Percentiles rank a stretch among this genome's conserved stretches.
phyloP scores from a whole-genome alignment of 2,329 filamentous ascomycete species.

The Sphaerostilbella broomeana region DNA sequence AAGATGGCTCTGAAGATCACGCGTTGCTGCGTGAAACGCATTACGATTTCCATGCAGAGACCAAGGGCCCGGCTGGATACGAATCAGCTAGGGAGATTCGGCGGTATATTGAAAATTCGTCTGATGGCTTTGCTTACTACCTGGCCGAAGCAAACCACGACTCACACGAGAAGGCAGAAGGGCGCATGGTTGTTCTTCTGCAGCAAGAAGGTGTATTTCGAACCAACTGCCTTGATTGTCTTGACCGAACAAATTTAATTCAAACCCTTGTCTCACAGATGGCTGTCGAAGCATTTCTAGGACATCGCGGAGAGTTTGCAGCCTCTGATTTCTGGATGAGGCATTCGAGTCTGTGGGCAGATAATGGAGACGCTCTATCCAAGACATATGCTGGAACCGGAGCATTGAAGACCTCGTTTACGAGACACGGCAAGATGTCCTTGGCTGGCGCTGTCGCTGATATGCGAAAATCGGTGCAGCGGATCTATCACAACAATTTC shows the following conservation, averaged over 20 bases:
- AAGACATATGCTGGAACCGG: slow-evolving; percentile 96
- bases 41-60: slow-evolving; percentile 96
- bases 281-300: slow-evolving; percentile 79
- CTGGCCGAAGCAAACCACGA: slow-evolving; percentile 68
- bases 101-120: slow-evolving; percentile 68
- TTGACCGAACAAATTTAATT: slow-evolving; percentile 92
- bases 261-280: slow-evolving; percentile 94
- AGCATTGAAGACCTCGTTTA: slow-evolving; percentile 92
- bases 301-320: slow-evolving; percentile 62
- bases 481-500: slow-evolving; percentile 97
- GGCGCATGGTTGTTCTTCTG: slow-evolving; percentile 61
- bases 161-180: slow-evolving; percentile 32
- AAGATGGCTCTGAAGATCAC: slow-evolving; percentile 55
- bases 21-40: slow-evolving; percentile 74
- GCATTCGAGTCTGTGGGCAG: slow-evolving; percentile 91
- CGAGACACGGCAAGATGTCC: slow-evolving; percentile 91
- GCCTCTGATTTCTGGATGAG: slow-evolving; percentile 82
- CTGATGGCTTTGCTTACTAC: slow-evolving; percentile 88
- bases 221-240: slow-evolving; percentile 92
- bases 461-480: slow-evolving; percentile 85
- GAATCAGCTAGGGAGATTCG: slow-evolving; percentile 84
- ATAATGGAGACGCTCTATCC: slow-evolving; percentile 90
- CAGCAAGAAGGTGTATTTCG: slow-evolving; percentile 95
- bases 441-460: slow-evolving; percentile 90
- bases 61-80: slow-evolving; percentile 77